Percentiles rank a stretch among this genome's conserved stretches.
Evolutionary conservation across 2,329 filamentous ascomycete genomes (phyloP).

Genomic region (Chaetomium globosum): DNA sequence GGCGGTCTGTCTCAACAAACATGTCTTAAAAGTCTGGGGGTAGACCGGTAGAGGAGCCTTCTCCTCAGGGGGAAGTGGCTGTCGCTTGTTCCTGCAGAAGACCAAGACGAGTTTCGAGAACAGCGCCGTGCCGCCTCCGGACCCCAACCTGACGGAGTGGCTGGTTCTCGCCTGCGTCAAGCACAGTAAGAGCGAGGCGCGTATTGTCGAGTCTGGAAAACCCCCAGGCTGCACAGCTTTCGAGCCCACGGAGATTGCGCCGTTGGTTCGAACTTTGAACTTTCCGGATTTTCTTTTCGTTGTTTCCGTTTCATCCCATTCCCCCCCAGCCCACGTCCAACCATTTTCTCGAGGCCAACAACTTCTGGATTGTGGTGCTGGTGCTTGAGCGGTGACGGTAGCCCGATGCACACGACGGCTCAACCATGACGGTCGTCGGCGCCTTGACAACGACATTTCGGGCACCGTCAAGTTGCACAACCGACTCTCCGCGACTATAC

Average conservation of each 20-base stretch:
- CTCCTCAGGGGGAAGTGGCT: neutral
- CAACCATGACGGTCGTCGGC: constrained; percentile 37
- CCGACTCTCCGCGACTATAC: constrained; percentile 35
- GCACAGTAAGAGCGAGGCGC: constrained; percentile 27
- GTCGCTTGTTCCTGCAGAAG: constrained; percentile 10
- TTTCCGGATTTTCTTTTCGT: neutral
- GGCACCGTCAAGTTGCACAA: constrained; percentile 37
- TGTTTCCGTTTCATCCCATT: constrained; percentile 9
- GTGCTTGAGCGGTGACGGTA: constrained; percentile 27
- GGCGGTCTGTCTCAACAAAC: constrained; percentile 7
- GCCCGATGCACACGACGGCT: constrained; percentile 28
- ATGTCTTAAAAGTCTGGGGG: constrained; percentile 5
- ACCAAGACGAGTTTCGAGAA: constrained; percentile 14
- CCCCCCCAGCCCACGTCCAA: neutral
- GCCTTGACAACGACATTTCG: constrained; percentile 39
- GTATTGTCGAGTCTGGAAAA: constrained; percentile 1
- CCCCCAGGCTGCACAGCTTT: constrained; percentile 17
- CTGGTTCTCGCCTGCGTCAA: constrained; percentile 5
- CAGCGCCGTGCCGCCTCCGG: constrained; percentile 19
- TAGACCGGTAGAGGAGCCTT: too few species aligned
- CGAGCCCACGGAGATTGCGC: constrained; percentile 20
- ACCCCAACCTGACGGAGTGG: constrained; percentile 18
- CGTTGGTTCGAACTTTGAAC: constrained; percentile 21
- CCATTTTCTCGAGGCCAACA: neutral
- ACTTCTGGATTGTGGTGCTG: constrained; percentile 24